Evolutionary conservation across 108 stramenopile species (phyloP), one percentile per base, ranked within the genome.

Genomic region (Conticribra weissflogii): DNA sequence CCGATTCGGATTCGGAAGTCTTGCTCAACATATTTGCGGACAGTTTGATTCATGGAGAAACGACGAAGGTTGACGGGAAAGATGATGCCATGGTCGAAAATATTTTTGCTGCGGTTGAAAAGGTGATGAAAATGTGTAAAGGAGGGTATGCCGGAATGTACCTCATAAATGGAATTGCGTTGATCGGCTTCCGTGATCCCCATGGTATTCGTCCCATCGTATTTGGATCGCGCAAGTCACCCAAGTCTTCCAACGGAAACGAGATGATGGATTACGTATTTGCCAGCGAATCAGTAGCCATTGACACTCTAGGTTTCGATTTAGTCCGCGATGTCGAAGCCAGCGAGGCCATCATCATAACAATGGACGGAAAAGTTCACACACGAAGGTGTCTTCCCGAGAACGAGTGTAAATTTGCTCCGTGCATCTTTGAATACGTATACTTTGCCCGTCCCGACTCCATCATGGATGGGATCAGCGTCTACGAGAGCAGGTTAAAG

Each of bases 371-470:
- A 25, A 83, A 93, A 28, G 88, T 87, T 49, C 87, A 90, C 59
- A 78, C 84, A 0, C 85, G 88, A 28, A 54, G 70, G 33, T 95
- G 94, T 63, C 62, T 70, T 44, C 53, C 72, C 21, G 47, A 56
- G 24, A 62, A 83, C 25, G 31, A 60, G 47, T 84, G 82, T 47
- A 51, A 33, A 25, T 58, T 58, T 49, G 55, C 85, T 41, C 98
- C 97, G 28, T 99, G 99, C 82, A 95, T 99, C 48, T 99, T 99
- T 77, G 99, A 99, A 86, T 98, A 98, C 76, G 99, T 99, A 15
- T 99, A 99, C 88, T 99, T 99, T 84, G 96, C 99, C 16, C 88
- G 99, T 17, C 99, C 99, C 3, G 99, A 99, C 82, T 93, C 95
- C 8, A 96, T 98, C 60, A 96, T 99, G 93, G 97, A 99, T 76